phyloP scores from a whole-genome alignment of 306 rosid genomes.

The Mucuna pruriens region DNA sequence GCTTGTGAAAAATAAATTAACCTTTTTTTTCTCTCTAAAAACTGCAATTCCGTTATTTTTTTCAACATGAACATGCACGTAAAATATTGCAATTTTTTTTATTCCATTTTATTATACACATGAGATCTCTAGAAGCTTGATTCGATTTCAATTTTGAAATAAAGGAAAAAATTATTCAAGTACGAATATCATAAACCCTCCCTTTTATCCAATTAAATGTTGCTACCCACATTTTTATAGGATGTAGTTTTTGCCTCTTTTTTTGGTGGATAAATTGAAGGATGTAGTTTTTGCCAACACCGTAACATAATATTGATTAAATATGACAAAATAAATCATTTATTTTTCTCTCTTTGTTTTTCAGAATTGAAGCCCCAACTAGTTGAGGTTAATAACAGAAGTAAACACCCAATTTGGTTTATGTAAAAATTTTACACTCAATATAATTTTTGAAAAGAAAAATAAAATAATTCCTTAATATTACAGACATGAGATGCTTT shows the following conservation, averaged over 20 bases:
- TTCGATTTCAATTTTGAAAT: neutral
- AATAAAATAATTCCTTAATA: neutral
- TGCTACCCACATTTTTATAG: neutral
- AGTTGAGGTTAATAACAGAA: neutral
- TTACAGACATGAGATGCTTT: too few relatives aligned
- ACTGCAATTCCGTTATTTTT: neutral
- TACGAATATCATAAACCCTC: neutral
- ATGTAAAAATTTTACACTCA: neutral
- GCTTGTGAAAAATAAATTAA: neutral
- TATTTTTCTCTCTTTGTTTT: neutral
- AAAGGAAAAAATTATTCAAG: neutral
- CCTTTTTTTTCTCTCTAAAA: neutral
- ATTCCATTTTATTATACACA: neutral
- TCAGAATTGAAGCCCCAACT: neutral
- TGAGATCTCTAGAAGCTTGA: neutral
- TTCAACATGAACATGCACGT: neutral
- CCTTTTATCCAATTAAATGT: neutral
- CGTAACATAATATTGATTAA: neutral
- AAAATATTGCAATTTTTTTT: neutral
- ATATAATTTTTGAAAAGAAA: neutral
- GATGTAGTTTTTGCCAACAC: neutral
- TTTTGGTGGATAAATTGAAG: too few relatives aligned
- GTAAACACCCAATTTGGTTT: neutral
- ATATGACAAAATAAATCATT: neutral
- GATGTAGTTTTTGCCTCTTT: neutral